Evolutionary conservation across 495 filamentous ascomycete species (phyloP), one percentile per base, ranked within the genome.

Genomic region (Podospora pseudocomata): DNA sequence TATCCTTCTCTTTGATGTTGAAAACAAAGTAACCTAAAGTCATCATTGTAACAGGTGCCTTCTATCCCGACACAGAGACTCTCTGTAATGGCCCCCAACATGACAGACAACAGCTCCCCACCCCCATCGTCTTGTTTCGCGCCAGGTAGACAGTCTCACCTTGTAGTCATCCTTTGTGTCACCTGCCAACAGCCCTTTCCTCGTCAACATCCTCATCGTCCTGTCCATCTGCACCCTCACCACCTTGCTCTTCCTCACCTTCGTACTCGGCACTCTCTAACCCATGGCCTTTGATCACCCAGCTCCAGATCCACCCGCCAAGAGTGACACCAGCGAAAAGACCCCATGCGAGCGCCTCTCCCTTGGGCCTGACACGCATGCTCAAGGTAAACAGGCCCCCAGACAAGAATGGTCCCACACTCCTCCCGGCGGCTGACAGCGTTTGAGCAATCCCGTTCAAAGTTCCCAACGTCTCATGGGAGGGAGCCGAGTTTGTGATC

Each of bases 371-470:
- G 39, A 96, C 82, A 28, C 85, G 81, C 0, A 87, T 88, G 0
- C 90, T 86, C 0, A 91, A 77, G 0, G 92, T 89, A 76, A 96
- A 98, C 0, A 99, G 80, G 2, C 88, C 87, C 1, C 95, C 95
- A 0, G 92, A 92, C 4, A 97, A 79, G 75, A 98, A 93, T 0
- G 95, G 95, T 0, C 95, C 96, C 0, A 91, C 84, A 34, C 94
- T 92, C 61, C 95, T 87, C 26, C 95, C 95, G 1, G 91, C 94
- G 0, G 96, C 95, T 7, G 92, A 95, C 2, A 99, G 86, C 0
- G 93, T 96, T 78, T 99, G 95, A 3, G 95, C 95, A 20, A 99
- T 88, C 32, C 95, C 95, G 70, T 98, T 97, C 32, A 99, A 81
- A 1, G 91, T 94, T 13, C 95, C 95, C 0, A 99, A 84, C 3